These are phyloP conservation scores for Pestalotiopsis sp. DNA, from an alignment of 2,329 filamentous ascomycete genomes.

Conservation along the genomic window DNA sequence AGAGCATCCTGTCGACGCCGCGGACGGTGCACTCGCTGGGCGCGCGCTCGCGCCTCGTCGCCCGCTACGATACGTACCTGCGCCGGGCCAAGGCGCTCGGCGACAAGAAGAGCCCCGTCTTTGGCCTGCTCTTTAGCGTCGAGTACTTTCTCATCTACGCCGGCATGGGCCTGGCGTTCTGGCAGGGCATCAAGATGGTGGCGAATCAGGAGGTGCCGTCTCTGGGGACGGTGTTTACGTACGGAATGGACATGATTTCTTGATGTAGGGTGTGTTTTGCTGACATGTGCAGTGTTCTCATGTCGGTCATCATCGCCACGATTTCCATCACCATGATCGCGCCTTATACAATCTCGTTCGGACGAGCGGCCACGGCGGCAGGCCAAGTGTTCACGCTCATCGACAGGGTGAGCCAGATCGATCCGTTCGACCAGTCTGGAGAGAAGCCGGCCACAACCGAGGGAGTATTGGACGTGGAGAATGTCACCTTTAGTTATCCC, in stretches of 20 bases:
- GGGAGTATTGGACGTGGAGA: conserved; percentile 57
- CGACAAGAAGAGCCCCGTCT: conserved; percentile 38
- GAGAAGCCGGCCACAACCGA: background rate
- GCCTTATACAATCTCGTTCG: conserved; percentile 14
- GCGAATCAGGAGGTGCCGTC: background rate
- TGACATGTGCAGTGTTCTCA: conserved; percentile 31
- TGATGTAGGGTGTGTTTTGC: too few species aligned
- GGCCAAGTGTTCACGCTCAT: background rate
- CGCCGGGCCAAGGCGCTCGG: conserved; percentile 36
- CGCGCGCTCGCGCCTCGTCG: conserved; percentile 38
- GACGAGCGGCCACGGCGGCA: conserved; percentile 1
- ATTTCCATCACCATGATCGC: conserved; percentile 37
- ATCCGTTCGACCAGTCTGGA: background rate
- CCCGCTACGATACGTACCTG: conserved; percentile 40
- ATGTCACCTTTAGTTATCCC: conserved; percentile 71
- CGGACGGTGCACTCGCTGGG: conserved; percentile 46
- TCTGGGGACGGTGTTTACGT: conserved; percentile 42
- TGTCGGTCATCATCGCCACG: conserved; percentile 40
- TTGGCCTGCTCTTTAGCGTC: conserved; percentile 38
- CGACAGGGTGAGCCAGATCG: background rate
- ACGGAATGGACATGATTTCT: too few species aligned
- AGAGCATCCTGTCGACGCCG: conserved; percentile 38
- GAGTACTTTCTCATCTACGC: conserved; percentile 44
- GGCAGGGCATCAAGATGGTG: conserved; percentile 44
- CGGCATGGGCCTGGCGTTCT: conserved; percentile 45